Evolutionary conservation across 305 asterid genomes (phyloP).

Genomic region (Solanum hybrid): DNA sequence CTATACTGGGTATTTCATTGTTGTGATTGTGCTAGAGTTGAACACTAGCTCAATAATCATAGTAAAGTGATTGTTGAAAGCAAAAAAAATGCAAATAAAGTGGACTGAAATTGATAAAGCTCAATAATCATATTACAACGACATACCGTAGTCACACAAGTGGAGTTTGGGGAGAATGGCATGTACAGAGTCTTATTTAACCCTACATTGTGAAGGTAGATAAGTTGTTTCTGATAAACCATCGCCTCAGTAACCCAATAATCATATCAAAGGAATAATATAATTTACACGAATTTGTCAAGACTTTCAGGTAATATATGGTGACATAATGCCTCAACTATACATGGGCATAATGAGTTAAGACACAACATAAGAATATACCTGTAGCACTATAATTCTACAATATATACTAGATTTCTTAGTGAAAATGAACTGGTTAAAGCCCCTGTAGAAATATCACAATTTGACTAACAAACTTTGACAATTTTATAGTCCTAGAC

Average conservation of each 20-base stretch:
- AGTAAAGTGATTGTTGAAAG: background rate
- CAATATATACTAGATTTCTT: background rate
- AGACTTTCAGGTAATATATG: background rate
- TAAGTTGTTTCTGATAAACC: background rate
- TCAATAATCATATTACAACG: background rate
- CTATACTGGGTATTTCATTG: background rate
- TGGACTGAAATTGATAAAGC: background rate
- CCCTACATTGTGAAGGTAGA: background rate
- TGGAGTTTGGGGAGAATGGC: fast-evolving
- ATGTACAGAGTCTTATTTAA: background rate
- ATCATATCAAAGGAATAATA: background rate
- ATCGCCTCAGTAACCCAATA: too few relatives aligned
- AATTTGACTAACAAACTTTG: background rate
- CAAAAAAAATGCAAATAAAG: background rate
- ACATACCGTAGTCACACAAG: background rate
- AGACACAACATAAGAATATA: background rate
- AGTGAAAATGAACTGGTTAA: background rate
- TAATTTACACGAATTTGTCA: background rate
- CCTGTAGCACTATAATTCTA: background rate
- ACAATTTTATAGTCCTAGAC: slow-evolving; percentile 1
- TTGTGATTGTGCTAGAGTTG: background rate
- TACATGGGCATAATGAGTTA: background rate
- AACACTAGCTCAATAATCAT: background rate
- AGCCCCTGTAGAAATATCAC: background rate
- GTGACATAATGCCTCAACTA: background rate